These are phyloP conservation scores for Aphanoascus verrucosus DNA, from an alignment of 2,329 filamentous ascomycete genomes.

Conservation along the genomic window DNA sequence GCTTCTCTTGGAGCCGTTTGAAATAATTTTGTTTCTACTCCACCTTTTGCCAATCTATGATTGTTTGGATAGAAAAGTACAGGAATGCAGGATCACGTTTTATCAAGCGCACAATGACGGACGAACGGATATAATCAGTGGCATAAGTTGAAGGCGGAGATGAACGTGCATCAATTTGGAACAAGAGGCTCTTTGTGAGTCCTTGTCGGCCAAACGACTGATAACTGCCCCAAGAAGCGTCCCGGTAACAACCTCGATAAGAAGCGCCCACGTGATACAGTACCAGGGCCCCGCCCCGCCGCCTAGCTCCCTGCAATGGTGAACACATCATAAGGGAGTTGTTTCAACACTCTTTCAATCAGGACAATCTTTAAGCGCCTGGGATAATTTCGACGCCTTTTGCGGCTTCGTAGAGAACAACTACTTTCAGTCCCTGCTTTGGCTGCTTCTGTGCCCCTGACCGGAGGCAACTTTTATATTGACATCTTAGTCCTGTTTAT, in stretches of 20 bases:
- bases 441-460: no score
- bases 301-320: no score
- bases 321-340: no score
- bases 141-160: neutral
- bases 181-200: conserved; percentile 1
- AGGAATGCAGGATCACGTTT: neutral
- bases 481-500: no score
- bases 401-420: no score
- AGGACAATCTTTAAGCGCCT: neutral
- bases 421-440: no score
- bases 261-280: no score
- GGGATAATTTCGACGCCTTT: no score
- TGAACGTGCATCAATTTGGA: conserved; percentile 15
- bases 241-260: no score
- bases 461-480: no score
- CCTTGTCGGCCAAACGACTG: neutral
- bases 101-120: neutral
- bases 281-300: no score
- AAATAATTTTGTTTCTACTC: no score
- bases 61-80: neutral
- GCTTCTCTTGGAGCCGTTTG: neutral
- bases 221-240: neutral
- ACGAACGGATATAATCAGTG: neutral
- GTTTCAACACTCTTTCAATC: conserved; percentile 12
- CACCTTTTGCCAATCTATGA: neutral